Evolutionary conservation across 495 filamentous ascomycete genomes (phyloP), one percentile per base, ranked within the genome.

Genomic region (Neurospora sp.): DNA sequence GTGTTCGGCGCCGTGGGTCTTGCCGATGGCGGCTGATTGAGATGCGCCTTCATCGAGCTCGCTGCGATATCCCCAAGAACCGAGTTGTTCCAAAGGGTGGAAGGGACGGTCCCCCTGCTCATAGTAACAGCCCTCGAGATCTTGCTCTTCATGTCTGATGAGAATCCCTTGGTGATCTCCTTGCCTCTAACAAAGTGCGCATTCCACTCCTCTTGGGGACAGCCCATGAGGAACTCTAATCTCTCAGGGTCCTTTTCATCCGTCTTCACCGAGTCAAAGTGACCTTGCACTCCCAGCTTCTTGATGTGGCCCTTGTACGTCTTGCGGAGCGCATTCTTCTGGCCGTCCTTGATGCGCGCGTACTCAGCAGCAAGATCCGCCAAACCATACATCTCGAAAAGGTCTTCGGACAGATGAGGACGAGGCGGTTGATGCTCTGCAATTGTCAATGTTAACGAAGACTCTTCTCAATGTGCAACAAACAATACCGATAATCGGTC

Each of bases 291-390:
- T 71, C 84, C 84, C n/a, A 87, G 78, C 70, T 82, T 84, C 80
- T 86, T 87, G 74, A 89, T 86, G 48, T 88, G 82, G 14, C 85
- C 85, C 80, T 89, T 89, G 78, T 89, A 89, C 7, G 87, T 88
- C 78, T 89, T 89, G 9, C 87, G 82, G 42, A 89, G 81, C 72
- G 84, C 83, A 75, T 85, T 86, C 81, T 89, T 89, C 75, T 86
- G 82, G 66, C 85, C 85, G 76, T 87, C 86, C 70, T 86, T 83
- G 59, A 82, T 84, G 72, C 87, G 85, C 73, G 86, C 87, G 42
- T 88, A 85, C 68, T 85, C 84, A 68, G 80, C 79, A 70, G 86
- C 86, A 70, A 89, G 81, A 46, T 76, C 80, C 39, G 81, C 81
- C 75, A 89, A 77, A 66, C 78, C 80, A 76, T 84, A 89, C 70